phyloP scores from a whole-genome alignment of 768 basidiomycete species.

The Cytidiella melzeri region DNA sequence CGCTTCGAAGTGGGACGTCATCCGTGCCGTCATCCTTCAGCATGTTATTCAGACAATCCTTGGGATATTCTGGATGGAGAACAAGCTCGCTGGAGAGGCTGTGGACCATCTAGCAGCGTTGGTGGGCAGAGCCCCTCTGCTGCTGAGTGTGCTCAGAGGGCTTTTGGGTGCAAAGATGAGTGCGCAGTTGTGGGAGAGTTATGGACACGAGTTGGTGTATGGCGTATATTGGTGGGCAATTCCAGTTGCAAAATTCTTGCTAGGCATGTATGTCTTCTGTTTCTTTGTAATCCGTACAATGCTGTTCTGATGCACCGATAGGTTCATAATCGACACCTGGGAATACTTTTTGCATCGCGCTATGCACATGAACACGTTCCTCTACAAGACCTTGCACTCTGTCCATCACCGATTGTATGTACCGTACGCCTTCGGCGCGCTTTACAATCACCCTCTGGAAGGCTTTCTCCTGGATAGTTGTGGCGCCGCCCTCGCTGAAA shows the following conservation, averaged over 20 bases:
- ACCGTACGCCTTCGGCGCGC: constrained; percentile 92
- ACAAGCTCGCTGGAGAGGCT: constrained; percentile 20
- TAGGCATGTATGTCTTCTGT: constrained; percentile 70
- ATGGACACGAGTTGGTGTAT: constrained; percentile 42
- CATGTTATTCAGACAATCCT: constrained; percentile 79
- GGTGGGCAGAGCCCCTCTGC: constrained; percentile 27
- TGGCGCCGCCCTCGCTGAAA: constrained; percentile 76
- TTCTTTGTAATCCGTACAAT: background rate
- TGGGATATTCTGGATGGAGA: constrained; percentile 62
- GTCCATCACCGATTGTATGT: constrained; percentile 95
- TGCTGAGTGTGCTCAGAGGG: constrained; percentile 34
- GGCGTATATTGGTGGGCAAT: constrained; percentile 92
- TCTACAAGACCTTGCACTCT: constrained; percentile 90
- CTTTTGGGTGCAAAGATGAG: constrained; percentile 38
- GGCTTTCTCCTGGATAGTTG: constrained; percentile 85
- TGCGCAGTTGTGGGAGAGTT: constrained; percentile 28
- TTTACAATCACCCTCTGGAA: constrained; percentile 97
- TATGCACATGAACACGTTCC: constrained; percentile 86
- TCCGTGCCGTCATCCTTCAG: constrained; percentile 79
- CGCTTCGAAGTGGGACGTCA: constrained; percentile 64
- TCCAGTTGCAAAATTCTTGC: constrained; percentile 62
- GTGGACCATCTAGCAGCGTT: constrained; percentile 38
- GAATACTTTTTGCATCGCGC: constrained; percentile 93
- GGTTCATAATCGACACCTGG: constrained; percentile 95
- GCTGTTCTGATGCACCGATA: too few species aligned